phyloP scores from a whole-genome alignment of 176 grass and related monocot species.

The bread wheat (Triticum aestivum) region DNA sequence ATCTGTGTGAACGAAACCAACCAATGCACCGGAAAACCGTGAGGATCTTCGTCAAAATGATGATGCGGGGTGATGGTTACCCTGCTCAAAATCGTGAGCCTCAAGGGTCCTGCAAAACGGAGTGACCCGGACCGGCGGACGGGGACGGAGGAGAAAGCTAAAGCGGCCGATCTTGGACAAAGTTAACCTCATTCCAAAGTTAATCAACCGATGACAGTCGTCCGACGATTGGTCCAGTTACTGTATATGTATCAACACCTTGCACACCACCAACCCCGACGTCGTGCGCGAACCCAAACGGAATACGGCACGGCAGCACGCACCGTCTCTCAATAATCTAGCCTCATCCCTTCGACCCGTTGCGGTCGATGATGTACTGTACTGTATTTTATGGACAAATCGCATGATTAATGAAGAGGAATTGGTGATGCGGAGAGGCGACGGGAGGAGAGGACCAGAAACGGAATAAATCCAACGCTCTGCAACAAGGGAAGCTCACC shows the following conservation, averaged over 20 bases:
- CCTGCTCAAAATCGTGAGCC: constrained; percentile 39
- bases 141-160: not conserved
- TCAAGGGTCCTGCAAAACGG: constrained; percentile 18
- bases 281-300: not conserved
- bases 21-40: not conserved
- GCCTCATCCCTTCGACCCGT: not conserved
- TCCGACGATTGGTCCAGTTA: not conserved
- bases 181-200: not conserved
- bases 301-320: not conserved
- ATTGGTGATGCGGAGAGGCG: not conserved
- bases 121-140: not conserved
- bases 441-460: constrained; percentile 23
- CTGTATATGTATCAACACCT: not conserved
- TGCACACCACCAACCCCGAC: constrained; percentile 44
- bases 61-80: constrained; percentile 34
- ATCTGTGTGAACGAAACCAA: not conserved
- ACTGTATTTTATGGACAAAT: not conserved
- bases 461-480: constrained; percentile 39
- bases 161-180: not conserved
- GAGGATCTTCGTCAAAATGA: constrained; percentile 17
- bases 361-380: not conserved
- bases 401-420: not conserved
- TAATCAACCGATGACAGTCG: not conserved
- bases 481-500: constrained; percentile 43
- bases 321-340: not conserved